Evolutionary conservation across 2,329 filamentous ascomycete species (phyloP), one percentile per base, ranked within the genome.

Genomic region (Nemania diffusa): DNA sequence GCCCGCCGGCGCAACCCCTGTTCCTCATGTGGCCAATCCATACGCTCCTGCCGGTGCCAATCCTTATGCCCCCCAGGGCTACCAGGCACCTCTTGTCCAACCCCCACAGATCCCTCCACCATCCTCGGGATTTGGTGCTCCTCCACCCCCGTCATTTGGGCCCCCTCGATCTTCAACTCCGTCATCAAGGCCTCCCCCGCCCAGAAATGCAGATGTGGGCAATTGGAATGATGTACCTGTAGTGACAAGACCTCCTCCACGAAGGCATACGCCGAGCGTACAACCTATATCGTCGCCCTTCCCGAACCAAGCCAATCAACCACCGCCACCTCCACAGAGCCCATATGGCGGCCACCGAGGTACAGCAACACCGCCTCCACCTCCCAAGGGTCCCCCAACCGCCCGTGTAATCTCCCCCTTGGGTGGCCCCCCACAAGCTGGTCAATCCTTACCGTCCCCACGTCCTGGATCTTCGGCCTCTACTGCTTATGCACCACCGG

Each of bases 221-320:
- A 91, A 92, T 73, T 99, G 96, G 96, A 99, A 99, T 73, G 96
- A 99, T 79, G 91, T 97, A 58, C 96, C 96, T 1, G 87, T 97
- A 74, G 92, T 98, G 52, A 85, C 88, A 82, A 83, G 87, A 62
- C 85, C 91, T n/a, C 86, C 88, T 15, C 86, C 90, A 24, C 89
- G 94, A 72, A 88, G 91, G 76, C 85, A 85, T 52, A 97, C 95
- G 0, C 93, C 94, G 2, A 89, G 85, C 62, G 83, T 88, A 22
- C 87, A 89, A 58, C 84, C 91, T 2, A 88, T 94, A 57, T 88
- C 85, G n/a, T 88, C 92, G 20, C 92, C 93, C 8, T 97, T 96
- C 83, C 86, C 89, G 1, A 88, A 87, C 72, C 89, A 92, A 75
- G 85, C 85, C 66, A 81, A 82, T 68, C 77, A 82, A 26, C 76